Conservation (phyloP, 2,329 filamentous ascomycete species). For the Penicillium occitanis region DNA sequence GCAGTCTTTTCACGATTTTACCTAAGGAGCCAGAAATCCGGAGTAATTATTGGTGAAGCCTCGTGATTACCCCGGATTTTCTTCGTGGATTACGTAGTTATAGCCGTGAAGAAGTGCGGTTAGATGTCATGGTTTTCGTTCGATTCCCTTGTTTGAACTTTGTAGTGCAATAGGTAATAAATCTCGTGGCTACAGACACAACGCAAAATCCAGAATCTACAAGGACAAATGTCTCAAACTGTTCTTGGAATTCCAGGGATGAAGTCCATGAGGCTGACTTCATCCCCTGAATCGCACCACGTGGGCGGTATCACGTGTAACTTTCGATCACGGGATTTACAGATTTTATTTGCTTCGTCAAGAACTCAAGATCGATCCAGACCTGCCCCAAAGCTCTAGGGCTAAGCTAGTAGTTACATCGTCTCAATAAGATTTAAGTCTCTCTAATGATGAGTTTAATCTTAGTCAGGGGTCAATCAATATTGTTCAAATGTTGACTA, state of each 20-base stretch:
- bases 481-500: neutral
- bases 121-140: neutral
- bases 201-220: neutral
- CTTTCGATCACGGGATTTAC: constrained; percentile 1
- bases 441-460: neutral
- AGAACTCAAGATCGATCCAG: neutral
- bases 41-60: neutral
- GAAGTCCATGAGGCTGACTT: neutral
- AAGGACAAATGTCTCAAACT: neutral
- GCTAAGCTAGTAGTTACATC: neutral
- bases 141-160: neutral
- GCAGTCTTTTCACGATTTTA: neutral
- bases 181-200: too few relatives aligned
- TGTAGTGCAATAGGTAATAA: too few relatives aligned
- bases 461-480: neutral
- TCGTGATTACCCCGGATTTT: constrained; percentile 10
- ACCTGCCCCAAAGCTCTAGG: neutral
- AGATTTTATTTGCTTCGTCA: neutral
- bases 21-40: neutral
- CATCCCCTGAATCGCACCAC: constrained; percentile 2
- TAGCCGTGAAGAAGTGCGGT: neutral
- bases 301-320: constrained; percentile 1
- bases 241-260: neutral
- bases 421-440: neutral
- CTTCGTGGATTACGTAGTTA: constrained; percentile 3